phyloP scores from a whole-genome alignment of 2,329 filamentous ascomycete species.

The Fusarium chuoi region DNA sequence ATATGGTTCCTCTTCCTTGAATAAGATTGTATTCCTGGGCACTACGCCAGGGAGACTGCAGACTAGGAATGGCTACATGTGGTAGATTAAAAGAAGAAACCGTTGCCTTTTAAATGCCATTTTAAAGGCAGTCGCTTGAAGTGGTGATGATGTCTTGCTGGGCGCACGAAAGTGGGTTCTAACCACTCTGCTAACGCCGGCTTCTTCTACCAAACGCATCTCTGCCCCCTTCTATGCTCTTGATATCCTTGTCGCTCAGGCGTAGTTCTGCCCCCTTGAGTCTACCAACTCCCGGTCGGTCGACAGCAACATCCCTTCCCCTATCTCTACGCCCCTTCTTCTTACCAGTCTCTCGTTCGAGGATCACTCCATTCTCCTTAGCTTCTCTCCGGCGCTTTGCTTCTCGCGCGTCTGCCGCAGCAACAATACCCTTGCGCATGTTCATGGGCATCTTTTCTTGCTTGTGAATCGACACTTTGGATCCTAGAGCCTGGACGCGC shows the following conservation, averaged over 20 bases:
- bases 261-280: conserved; percentile 83
- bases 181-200: conserved; percentile 32
- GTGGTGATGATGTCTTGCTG: not conserved
- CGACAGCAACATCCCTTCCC: conserved; percentile 69
- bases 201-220: conserved; percentile 55
- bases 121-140: not conserved
- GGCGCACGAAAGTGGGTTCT: not conserved
- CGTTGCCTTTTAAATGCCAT: conserved; percentile 15
- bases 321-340: conserved; percentile 55
- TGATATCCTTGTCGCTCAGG: conserved; percentile 81
- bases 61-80: conserved; percentile 20
- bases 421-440: conserved; percentile 84
- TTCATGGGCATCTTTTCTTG: conserved; percentile 92
- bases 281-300: conserved; percentile 81
- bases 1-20: conserved; percentile 43
- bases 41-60: conserved; percentile 27
- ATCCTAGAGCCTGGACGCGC: conserved; percentile 82
- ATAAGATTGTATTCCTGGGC: conserved; percentile 13
- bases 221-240: conserved; percentile 70
- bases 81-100: conserved; percentile 31
- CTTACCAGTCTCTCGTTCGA: conserved; percentile 69
- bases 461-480: conserved; percentile 77
- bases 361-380: conserved; percentile 87
- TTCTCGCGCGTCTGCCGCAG: conserved; percentile 74
- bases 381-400: conserved; percentile 79